Percentiles rank a stretch among this genome's conserved stretches.
Conservation (phyloP, 768 basidiomycete species). For the Candolleomyces aberdarensis region DNA sequence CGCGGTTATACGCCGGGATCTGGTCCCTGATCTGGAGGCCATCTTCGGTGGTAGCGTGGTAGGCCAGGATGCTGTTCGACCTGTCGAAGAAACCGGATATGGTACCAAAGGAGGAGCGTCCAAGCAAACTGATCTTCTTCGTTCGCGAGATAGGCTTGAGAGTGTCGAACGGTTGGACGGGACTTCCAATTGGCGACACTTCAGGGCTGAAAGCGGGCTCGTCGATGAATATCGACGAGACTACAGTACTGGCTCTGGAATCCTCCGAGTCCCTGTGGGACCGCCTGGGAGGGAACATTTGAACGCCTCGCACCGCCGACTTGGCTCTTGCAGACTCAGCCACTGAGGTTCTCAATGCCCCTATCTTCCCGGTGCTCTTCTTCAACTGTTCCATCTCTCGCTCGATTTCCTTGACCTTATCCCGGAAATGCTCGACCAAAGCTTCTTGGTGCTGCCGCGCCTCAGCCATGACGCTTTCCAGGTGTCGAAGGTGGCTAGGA, state of each 20-base stretch:
- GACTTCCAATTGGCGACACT: not conserved
- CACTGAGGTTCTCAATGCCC: constrained; percentile 41
- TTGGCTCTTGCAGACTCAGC: constrained; percentile 43
- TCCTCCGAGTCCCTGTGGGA: constrained; percentile 63
- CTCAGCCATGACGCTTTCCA: constrained; percentile 47
- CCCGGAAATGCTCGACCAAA: constrained; percentile 50
- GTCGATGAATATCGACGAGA: constrained; percentile 22
- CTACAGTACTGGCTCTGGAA: constrained; percentile 51
- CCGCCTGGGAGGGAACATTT: constrained; percentile 25
- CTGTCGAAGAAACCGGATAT: not conserved
- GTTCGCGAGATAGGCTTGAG: not conserved
- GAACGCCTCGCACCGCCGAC: constrained; percentile 32
- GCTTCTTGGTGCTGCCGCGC: constrained; percentile 42
- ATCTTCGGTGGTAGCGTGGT: not conserved
- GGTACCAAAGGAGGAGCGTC: not conserved
- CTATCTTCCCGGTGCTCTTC: constrained; percentile 39
- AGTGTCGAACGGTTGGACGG: constrained; percentile 1
- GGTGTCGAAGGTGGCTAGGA: constrained; percentile 35
- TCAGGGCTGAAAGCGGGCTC: constrained; percentile 6
- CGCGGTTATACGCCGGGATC: not conserved
- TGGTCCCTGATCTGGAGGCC: not conserved
- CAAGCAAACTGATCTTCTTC: not conserved
- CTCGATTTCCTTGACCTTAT: constrained; percentile 48
- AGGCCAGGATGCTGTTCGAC: not conserved
- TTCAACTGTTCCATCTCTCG: constrained; percentile 49